Evolutionary conservation across 768 basidiomycete genomes (phyloP).

Genomic region (Fibroporia radiculosa): DNA sequence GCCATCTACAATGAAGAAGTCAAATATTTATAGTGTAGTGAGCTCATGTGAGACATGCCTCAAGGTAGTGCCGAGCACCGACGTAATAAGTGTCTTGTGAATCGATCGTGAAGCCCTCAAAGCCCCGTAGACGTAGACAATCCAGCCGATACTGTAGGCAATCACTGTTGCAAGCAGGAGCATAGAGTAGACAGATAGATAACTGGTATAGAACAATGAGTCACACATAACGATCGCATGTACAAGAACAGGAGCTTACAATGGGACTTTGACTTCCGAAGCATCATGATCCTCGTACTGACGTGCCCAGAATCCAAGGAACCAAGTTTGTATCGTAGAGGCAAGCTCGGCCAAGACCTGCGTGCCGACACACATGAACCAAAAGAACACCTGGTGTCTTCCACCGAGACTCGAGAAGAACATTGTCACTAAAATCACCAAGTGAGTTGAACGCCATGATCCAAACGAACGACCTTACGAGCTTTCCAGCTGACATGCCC

Average conservation of each 20-base stretch:
- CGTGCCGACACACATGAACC: slow-evolving; percentile 17
- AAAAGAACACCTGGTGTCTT: slow-evolving; percentile 18
- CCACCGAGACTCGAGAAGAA: slow-evolving; percentile 24
- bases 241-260: slow-evolving; percentile 24
- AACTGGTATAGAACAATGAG: slow-evolving; percentile 15
- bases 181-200: slow-evolving; percentile 19
- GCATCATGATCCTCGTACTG: slow-evolving; percentile 21
- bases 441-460: neutral
- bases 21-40: neutral
- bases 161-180: slow-evolving; percentile 13
- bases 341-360: slow-evolving; percentile 11
- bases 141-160: slow-evolving; percentile 15
- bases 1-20: slow-evolving; percentile 28
- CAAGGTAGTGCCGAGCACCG: slow-evolving; percentile 25
- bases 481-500: slow-evolving; percentile 31
- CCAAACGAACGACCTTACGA: slow-evolving; percentile 14
- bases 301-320: slow-evolving; percentile 29
- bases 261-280: slow-evolving; percentile 22
- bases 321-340: slow-evolving; percentile 24
- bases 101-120: slow-evolving; percentile 25
- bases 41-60: slow-evolving; percentile 9
- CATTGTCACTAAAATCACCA: slow-evolving; percentile 21
- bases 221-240: too few species aligned
- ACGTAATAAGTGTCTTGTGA: slow-evolving; percentile 22
- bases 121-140: slow-evolving; percentile 22